Percentiles rank a stretch among this genome's conserved stretches.
Conservation (phyloP, 106 monocot genomes). For the Gastrodia elata region DNA sequence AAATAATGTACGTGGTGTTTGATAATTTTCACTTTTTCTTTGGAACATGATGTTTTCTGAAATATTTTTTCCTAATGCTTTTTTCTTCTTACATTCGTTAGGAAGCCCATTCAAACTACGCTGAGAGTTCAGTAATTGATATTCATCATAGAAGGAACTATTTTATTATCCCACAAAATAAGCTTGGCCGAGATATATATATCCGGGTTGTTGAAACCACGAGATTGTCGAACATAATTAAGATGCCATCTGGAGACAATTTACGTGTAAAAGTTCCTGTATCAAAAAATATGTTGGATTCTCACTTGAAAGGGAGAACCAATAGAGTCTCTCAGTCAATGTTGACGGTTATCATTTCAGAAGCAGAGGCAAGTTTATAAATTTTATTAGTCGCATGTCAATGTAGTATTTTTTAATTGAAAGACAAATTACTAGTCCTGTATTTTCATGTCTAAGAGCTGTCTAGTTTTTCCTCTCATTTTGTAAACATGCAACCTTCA, state of each 20-base stretch:
- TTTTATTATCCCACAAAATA: slow-evolving; percentile 81
- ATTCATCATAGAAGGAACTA: slow-evolving; percentile 56
- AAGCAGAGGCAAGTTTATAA: slow-evolving; percentile 61
- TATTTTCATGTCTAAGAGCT: not conserved
- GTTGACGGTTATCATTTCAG: slow-evolving; percentile 60
- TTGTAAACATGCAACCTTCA: not conserved
- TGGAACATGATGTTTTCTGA: not conserved
- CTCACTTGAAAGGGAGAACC: slow-evolving; percentile 44
- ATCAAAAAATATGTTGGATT: slow-evolving; percentile 64
- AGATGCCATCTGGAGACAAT: slow-evolving; percentile 80
- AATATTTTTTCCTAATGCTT: not conserved
- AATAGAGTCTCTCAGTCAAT: slow-evolving; percentile 34
- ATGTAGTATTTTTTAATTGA: not conserved
- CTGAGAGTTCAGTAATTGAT: slow-evolving; percentile 46
- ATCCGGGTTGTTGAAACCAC: slow-evolving; percentile 44
- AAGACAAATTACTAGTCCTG: not conserved
- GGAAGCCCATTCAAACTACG: slow-evolving; percentile 37
- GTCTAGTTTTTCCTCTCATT: not conserved
- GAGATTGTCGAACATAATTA: slow-evolving; percentile 48
- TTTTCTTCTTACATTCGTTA: slow-evolving; percentile 23
- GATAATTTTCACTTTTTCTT: not conserved
- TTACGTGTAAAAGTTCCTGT: slow-evolving; percentile 71
- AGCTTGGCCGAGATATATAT: slow-evolving; percentile 85
- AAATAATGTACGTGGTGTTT: slow-evolving; percentile 34
- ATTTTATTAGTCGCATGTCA: not conserved